Evolutionary conservation across 164 flowering plant genomes (phyloP), one percentile per base, ranked within the genome.

Genomic region (Magnolia officinalis): DNA sequence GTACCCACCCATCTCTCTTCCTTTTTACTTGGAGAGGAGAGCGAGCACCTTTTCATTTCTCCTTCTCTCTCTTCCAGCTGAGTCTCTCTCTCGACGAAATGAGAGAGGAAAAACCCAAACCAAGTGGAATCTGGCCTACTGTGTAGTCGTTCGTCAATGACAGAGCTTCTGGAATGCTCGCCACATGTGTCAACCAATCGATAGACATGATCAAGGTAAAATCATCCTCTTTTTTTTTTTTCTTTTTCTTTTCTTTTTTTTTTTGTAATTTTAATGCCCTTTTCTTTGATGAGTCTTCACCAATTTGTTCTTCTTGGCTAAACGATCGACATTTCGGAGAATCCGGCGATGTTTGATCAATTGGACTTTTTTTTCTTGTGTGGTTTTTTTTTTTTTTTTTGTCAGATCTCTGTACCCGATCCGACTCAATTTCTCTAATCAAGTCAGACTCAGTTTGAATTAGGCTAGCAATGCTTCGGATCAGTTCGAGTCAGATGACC

Each of bases 121-220:
- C 76, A 3, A 45, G 24, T 6, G 87, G 86, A 8, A 88, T 85
- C 2, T 86, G 87, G 89, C 81, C 82, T 0, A 75, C 89, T 6
- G 82, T 86, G 4, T 85, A 85, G 81, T 89, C 90, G 2, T 88
- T 88, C 76, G 85, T 81, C 61, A 88, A 88, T 76, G 90, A 88
- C n/a, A 88, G 89, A 50, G 76, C 84, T 1, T 82, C 90, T 51
- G 90, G 90, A 10, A 88, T 88, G 90, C 86, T 86, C 13, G 90
- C 90, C 26, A 88, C 90, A 71, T 86, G 88, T 76, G 90, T 86
- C 76, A 88, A 86, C 81, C 90, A 88, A 71, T 89, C 90, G n/a
- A 80, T 88, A 67, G 90, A 88, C 58, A 88, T 88, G 90, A 78
- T 88, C 74, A 88, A 88, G 88, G 90, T 85, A 23, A 45, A 45